A percentile compares a stretch with the other conserved stretches of the same genome.
These are phyloP conservation scores for Larix kaempferi DNA, from an alignment of 75 land plant species.

Conservation along the genomic window DNA sequence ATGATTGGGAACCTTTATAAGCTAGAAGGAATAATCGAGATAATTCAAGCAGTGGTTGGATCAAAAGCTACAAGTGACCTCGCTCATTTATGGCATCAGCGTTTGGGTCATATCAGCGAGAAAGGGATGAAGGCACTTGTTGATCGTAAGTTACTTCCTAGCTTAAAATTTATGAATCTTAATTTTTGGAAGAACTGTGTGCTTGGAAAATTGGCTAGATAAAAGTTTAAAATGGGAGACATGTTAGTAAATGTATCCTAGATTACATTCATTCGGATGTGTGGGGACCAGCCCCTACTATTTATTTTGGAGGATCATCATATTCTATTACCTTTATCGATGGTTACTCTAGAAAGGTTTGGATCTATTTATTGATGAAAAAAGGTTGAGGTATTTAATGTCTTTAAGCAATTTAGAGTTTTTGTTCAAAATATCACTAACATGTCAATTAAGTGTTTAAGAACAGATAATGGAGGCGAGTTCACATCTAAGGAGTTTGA, in stretches of 20 bases:
- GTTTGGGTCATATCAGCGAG: conserved; percentile 3
- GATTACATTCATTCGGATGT: not conserved
- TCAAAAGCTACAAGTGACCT: not conserved
- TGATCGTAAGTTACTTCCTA: not conserved
- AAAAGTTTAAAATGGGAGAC: not conserved
- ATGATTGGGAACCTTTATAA: not conserved
- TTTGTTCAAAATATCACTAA: not conserved
- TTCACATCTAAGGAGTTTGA: not conserved
- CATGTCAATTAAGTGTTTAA: not conserved
- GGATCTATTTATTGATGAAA: not conserved
- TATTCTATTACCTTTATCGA: not conserved
- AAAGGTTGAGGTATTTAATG: not conserved
- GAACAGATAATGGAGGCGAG: not conserved
- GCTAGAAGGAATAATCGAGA: not conserved
- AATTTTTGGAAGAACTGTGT: not conserved
- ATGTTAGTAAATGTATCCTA: not conserved
- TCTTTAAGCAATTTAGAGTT: not conserved
- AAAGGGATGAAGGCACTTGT: not conserved
- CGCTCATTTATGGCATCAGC: not conserved
- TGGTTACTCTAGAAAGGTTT: not conserved
- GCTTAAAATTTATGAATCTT: not conserved
- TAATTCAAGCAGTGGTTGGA: not conserved
- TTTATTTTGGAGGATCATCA: not conserved
- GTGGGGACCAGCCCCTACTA: not conserved
- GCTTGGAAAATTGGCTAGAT: not conserved